Base-by-base conservation (phyloP, 2,329 filamentous ascomycete genomes). In the Aspergillus sp. region DNA sequence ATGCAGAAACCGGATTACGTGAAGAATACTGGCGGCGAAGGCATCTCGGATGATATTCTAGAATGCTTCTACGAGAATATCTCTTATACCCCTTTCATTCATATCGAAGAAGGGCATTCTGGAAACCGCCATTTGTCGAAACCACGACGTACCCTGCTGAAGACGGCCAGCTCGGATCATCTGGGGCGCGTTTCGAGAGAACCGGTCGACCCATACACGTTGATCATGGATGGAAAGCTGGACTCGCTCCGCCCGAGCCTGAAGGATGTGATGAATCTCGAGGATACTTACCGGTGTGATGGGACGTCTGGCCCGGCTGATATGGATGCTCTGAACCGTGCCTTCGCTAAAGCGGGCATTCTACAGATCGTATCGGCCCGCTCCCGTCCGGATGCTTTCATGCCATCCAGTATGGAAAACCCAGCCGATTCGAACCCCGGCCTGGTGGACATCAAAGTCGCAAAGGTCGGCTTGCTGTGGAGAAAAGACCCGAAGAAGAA, bases 61-160 rank as follows among this genome's bases (percentile, higher is more conserved):
- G 91, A 91, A 65, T 96, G 93, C 68, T 95, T 99, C 67, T 99
- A 97, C 73, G 94, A 99, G 76, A 99, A 99, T 68, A 95, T 99
- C 60, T 89, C 88, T 52, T 99, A 99, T 69, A 99, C 94, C 1
- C 94, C 94, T 2, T 99, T 99, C 67, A 96, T 99, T 60, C 91
- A 96, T 65, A 91, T 96, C 43, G 94, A 99, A 70, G 92, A 96
- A 66, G 91, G 90, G 54, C 90, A 88, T 62, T 42, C 68, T 16
- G 86, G 85, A 51, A 87, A 91, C 52, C 85, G 88, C 45, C 82
- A 88, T 33, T 77, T 87, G 43, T 83, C 87, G 61, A 93, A 88
- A 69, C 80, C 84, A 51, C 87, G 87, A 68, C 87, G 88, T 65
- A 81, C 82, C 1, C 77, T 92, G 3, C 83, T 95, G 38, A 83